These are phyloP conservation scores for Herpetomonas samuelpessoai DNA, from an alignment of 208 protist genomes.

Conservation along the genomic window DNA sequence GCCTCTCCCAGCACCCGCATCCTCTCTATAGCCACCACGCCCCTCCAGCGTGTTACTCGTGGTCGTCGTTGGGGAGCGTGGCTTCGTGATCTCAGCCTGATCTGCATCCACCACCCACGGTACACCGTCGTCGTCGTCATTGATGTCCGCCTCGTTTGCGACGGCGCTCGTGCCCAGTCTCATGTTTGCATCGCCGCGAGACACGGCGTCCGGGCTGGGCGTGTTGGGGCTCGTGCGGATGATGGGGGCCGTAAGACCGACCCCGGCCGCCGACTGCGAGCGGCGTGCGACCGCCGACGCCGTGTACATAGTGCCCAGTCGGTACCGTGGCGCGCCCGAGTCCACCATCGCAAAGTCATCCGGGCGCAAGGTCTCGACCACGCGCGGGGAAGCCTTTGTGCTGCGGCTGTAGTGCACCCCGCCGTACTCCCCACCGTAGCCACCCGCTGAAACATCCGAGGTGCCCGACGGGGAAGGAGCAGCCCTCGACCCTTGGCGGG, in stretches of 20 bases:
- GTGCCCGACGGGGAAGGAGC: too few species aligned
- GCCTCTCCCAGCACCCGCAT: too few species aligned
- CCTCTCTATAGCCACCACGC: too few species aligned
- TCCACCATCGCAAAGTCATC: background rate
- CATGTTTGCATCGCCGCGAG: background rate
- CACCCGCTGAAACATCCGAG: too few species aligned
- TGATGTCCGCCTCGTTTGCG: background rate
- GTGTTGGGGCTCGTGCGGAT: background rate
- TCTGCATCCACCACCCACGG: background rate
- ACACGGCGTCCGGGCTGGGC: background rate
- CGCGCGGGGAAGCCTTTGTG: background rate
- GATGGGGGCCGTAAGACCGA: background rate
- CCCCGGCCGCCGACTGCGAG: background rate
- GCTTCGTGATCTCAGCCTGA: background rate
- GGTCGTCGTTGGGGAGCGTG: too few species aligned
- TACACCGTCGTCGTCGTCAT: background rate
- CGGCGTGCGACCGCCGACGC: background rate
- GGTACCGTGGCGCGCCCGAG: background rate
- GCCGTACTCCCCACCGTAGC: background rate
- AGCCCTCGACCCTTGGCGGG: background rate
- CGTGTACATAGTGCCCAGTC: slow-evolving; percentile 1
- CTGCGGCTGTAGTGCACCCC: background rate
- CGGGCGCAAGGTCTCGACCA: background rate
- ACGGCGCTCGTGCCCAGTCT: background rate
- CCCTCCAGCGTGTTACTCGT: too few species aligned